Percentiles rank a stretch among this genome's conserved stretches.
Conservation (phyloP, 129 eudicot species). For the Glebionis coronaria region DNA sequence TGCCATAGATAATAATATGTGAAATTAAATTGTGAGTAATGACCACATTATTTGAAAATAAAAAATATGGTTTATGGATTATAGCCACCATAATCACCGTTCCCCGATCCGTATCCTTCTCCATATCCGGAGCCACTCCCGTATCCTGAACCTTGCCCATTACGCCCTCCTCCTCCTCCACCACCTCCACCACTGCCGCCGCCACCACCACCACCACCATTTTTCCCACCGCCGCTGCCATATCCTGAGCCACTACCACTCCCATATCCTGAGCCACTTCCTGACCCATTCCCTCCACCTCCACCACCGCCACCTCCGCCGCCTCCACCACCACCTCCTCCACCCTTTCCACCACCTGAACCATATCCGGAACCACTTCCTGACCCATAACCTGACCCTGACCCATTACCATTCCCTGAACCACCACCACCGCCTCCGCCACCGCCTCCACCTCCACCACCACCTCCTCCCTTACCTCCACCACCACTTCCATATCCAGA, state of each 20-base stretch:
- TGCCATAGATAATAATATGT: slow-evolving; percentile 9
- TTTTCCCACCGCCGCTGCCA: slow-evolving; percentile 35
- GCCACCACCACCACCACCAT: slow-evolving; percentile 35
- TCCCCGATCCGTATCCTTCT: slow-evolving; percentile 46
- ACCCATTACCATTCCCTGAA: slow-evolving; percentile 43
- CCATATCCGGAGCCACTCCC: slow-evolving; percentile 62
- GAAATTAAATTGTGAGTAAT: slow-evolving; percentile 5
- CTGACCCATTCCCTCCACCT: slow-evolving; percentile 35
- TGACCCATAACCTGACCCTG: slow-evolving; percentile 57
- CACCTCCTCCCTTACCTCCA: slow-evolving; percentile 40
- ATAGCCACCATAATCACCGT: slow-evolving; percentile 36
- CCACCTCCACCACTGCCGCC: slow-evolving; percentile 25
- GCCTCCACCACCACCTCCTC: slow-evolving; percentile 43
- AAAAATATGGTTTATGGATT: slow-evolving; percentile 38
- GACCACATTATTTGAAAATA: no score
- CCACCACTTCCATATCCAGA: slow-evolving; percentile 52
- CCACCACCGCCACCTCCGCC: slow-evolving; percentile 36
- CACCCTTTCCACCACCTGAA: slow-evolving; percentile 38
- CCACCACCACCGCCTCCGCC: slow-evolving; percentile 52
- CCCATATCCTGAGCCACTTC: slow-evolving; percentile 46
- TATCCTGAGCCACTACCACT: slow-evolving; percentile 45
- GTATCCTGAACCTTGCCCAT: slow-evolving; percentile 40
- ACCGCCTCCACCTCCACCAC: slow-evolving; percentile 50
- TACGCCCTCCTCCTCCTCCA: slow-evolving; percentile 27
- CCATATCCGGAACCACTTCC: slow-evolving; percentile 55